Base-by-base conservation (phyloP, 345 rosid species). In the Eucalyptus coolabah region DNA sequence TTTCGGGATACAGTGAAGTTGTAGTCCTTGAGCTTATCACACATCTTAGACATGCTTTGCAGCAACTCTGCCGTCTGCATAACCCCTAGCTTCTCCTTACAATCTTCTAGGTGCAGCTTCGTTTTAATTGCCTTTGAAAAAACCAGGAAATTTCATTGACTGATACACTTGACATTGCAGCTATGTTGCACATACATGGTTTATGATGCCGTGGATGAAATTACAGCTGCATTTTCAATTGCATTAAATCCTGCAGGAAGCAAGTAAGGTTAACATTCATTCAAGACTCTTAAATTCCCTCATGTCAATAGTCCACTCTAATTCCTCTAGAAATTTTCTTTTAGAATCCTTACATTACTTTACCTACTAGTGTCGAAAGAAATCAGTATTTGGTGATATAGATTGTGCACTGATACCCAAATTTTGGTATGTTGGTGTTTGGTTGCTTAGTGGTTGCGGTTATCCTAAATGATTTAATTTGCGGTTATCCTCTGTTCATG, bases 111-210 rank as follows among this genome's bases (percentile, higher is more conserved):
- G 4, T 50, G 21, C 87, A 1, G 5, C 12, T 86, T 47, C 7
- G 15, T n/a, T 21, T 42, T 3, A 28, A 47, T 50, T 50, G 51
- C 11, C 37, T 4, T 26, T 12, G 24, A 1, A 28, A 47, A 50
- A 28, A 15, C 4, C 3, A 2, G 56, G 5, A 50, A 9, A 44
- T 59, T 87, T 69, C 44, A 42, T 65, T 37, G 81, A 69, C 81
- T 69, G 2, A 23, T 69, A 16, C 42, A 34, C 37, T 86, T 87
- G 65, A 28, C 90, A 82, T 81, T 91, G 91, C 98, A 98, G 99
- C 93, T 98, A 87, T 97, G 99, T 34, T 97, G 99, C 90, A 96
- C 99, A 7, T 98, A 98, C 88, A 96, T 96, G 72, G 99, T 99
- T 82, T 98, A 96, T 93, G 96, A 98, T 96, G 96, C 97, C 23